Base-by-base conservation (phyloP, 176 grass and related monocot species). In the Rhipidocladum racemiflorum region DNA sequence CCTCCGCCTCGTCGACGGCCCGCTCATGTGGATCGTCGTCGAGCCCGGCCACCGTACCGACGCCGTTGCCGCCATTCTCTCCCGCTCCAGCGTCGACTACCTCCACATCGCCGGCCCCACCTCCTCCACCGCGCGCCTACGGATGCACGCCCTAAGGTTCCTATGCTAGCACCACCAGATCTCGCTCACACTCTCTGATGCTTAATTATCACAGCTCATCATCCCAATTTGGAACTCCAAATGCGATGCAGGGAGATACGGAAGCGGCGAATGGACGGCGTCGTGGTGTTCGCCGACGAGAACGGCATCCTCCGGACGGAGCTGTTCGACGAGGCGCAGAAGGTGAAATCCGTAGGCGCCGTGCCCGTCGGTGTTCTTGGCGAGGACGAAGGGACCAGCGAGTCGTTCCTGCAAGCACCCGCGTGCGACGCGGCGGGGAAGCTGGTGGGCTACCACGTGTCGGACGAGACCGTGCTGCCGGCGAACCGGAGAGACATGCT, bases 281-380 rank as follows among this genome's bases (percentile, higher is more conserved):
- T 99, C 30, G 88, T 99, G 63, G 66, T 99, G 61, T 99, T 99
- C 85, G 92, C 96, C n/a, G 96, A 99, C 36, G 96, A 99, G 76
- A 95, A 90, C 83, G 89, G 94, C 71, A 88, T 95, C 51, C 92
- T 95, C 8, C 84, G 89, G 7, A 87, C 88, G 61, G 93, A 99
- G 84, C 80, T 95, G 27, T 99, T 99, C 68, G 96, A 99, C 79
- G 96, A 99, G 85, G 89, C 85, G 29, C 92, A 95, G 73, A 95
- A 99, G 71, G 88, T 99, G 24, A 83, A 54, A 11, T 85, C 91
- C 45, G 80, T 99, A 17, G 96, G 92, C 66, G 87, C 83, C 0
- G 49, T 95, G 81, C 80, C 88, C 49, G 81, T 97, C 35, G 89
- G 88, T 70, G 79, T 97, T 64, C 84, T 97, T 28, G 68, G 83